Conservation (phyloP, 345 rosid genomes). For the Hevea brasiliensis region DNA sequence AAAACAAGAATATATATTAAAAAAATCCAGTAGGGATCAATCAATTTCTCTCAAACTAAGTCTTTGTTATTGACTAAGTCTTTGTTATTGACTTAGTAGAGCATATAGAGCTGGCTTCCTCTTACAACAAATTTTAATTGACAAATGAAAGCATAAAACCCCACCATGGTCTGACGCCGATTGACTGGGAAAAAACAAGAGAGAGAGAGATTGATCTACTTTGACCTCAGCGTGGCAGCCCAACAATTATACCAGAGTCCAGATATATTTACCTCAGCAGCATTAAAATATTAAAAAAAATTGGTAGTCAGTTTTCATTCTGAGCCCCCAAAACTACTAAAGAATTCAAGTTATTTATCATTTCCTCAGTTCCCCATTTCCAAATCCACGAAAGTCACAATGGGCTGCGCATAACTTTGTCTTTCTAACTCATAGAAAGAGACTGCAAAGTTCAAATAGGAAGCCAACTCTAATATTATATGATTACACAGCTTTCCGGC, state of each 20-base stretch:
- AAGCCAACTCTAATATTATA: background rate
- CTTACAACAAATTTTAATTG: background rate
- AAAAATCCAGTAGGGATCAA: no score
- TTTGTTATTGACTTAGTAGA: background rate
- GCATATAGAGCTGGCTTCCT: slow-evolving; percentile 7
- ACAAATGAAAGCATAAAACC: background rate
- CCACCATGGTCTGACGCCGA: background rate
- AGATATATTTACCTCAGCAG: no score
- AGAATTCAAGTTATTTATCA: background rate
- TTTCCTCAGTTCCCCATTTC: background rate
- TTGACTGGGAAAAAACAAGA: background rate
- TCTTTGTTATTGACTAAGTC: no score
- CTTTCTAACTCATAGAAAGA: background rate
- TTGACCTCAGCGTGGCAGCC: background rate
- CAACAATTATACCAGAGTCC: background rate
- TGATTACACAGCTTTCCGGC: no score
- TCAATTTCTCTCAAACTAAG: no score
- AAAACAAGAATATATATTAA: no score
- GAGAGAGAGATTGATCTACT: no score
- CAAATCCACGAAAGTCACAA: background rate
- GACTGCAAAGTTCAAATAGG: background rate
- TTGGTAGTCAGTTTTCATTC: background rate
- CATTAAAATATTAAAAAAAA: background rate
- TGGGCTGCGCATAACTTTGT: background rate
- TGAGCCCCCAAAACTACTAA: background rate